Percentiles rank a stretch among this genome's conserved stretches.
Conservation (phyloP, 176 grass and related monocot species). For the Bonia amplexicaulis region DNA sequence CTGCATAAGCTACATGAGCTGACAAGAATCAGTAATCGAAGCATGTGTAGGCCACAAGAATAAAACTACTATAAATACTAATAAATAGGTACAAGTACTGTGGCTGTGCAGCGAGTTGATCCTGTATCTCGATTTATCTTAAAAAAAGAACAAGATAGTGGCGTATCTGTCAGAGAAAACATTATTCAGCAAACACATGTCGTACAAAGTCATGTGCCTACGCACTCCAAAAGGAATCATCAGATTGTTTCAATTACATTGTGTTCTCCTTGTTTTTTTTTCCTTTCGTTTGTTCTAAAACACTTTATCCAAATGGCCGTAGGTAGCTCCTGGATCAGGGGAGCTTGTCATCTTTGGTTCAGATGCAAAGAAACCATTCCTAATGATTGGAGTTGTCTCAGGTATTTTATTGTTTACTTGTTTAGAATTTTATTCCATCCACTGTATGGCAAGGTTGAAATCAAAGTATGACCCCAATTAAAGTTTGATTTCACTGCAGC, state of each 20-base stretch:
- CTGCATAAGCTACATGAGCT: not conserved
- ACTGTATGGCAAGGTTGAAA: not conserved
- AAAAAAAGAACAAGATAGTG: not conserved
- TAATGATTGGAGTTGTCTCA: slow-evolving; percentile 54
- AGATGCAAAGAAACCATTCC: slow-evolving; percentile 47
- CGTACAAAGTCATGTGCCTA: not conserved
- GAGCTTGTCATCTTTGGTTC: slow-evolving; percentile 49
- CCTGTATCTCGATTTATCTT: not conserved
- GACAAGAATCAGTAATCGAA: not conserved
- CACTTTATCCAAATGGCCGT: slow-evolving; percentile 8
- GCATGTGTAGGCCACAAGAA: not conserved
- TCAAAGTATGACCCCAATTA: not conserved
- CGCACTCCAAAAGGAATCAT: not conserved
- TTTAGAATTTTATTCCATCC: not conserved
- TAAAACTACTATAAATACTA: not conserved
- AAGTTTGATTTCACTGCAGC: slow-evolving; percentile 22
- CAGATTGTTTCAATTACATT: not conserved
- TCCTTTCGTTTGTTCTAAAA: not conserved
- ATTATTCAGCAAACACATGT: not conserved
- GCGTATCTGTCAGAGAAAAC: not conserved
- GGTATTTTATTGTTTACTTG: slow-evolving; percentile 17
- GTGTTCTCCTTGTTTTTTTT: not conserved
- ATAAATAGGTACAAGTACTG: not conserved
- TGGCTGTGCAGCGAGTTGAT: not conserved
- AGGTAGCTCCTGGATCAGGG: slow-evolving; percentile 51